phyloP scores from a whole-genome alignment of 768 basidiomycete species.

The Boletus reticuloceps region DNA sequence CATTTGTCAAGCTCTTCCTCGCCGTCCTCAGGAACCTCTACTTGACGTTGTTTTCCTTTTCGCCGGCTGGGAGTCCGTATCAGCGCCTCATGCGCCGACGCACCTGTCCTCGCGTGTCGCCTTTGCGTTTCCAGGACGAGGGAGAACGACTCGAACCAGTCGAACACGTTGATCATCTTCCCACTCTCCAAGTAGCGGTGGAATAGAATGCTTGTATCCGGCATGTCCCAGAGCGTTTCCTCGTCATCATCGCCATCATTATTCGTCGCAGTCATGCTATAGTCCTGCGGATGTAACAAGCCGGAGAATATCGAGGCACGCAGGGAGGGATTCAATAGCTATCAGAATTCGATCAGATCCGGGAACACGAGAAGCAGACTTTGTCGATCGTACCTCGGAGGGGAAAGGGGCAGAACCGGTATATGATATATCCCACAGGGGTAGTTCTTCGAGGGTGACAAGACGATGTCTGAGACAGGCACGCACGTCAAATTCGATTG shows the following conservation, averaged over 20 bases:
- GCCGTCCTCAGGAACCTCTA: constrained; percentile 22
- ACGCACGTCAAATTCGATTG: background rate
- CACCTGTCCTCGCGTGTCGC: background rate
- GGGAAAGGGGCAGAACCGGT: constrained; percentile 65
- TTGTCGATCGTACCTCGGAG: constrained; percentile 48
- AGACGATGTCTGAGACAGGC: constrained; percentile 38
- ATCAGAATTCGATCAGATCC: background rate
- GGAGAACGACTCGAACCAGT: constrained; percentile 83
- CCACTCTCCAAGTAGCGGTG: constrained; percentile 75
- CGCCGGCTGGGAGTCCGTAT: constrained; percentile 18
- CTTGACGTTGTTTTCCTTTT: constrained; percentile 26
- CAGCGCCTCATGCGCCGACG: background rate
- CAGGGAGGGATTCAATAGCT: constrained; percentile 71
- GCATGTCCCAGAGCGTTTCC: constrained; percentile 48
- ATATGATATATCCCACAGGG: constrained; percentile 74
- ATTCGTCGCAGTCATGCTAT: constrained; percentile 17
- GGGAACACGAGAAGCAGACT: background rate
- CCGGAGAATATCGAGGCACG: constrained; percentile 61
- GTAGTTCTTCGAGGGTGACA: constrained; percentile 45
- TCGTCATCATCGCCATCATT: constrained; percentile 26
- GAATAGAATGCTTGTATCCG: constrained; percentile 78
- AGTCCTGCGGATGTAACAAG: constrained; percentile 57
- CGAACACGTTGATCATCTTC: constrained; percentile 81
- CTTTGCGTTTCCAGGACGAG: constrained; percentile 61
- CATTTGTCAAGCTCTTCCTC: constrained; percentile 47